Evolutionary conservation across 306 rosid genomes (phyloP).

Genomic region (Adenanthera pavonina): DNA sequence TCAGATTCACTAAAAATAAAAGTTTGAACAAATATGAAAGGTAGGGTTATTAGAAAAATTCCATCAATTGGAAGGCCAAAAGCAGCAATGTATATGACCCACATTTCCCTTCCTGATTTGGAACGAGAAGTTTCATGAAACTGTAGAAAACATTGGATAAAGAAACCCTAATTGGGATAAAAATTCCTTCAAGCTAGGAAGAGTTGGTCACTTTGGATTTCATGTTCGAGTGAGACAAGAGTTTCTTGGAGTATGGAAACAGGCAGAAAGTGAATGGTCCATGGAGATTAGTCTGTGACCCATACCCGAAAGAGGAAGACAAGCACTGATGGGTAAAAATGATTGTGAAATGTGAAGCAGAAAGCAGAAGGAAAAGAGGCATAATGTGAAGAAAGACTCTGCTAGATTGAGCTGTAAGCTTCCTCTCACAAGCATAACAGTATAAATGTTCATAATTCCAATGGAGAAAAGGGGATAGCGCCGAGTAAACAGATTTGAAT

Average conservation of each 20-base stretch:
- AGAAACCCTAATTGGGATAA: not conserved
- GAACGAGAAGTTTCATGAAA: conserved; percentile 16
- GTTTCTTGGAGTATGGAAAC: not conserved
- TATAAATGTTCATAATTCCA: conserved; percentile 28
- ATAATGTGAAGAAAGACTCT: not conserved
- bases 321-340: not conserved
- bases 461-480: conserved; percentile 20
- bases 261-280: not conserved
- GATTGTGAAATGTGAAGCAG: not conserved
- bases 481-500: conserved; percentile 42
- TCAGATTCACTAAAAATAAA: too few relatives aligned
- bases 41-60: not conserved
- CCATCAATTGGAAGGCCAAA: not conserved
- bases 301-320: conserved; percentile 19
- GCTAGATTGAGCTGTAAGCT: not conserved
- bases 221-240: not conserved
- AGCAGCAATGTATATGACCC: conserved; percentile 33
- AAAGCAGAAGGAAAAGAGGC: not conserved
- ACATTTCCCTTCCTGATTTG: conserved; percentile 14
- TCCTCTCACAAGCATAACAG: conserved; percentile 34
- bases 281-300: conserved; percentile 28
- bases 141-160: not conserved
- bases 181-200: not conserved
- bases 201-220: not conserved
- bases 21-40: too few relatives aligned